Conservation (phyloP, 1,139 yeast species). For the Scheffersomyces illinoinensis region DNA sequence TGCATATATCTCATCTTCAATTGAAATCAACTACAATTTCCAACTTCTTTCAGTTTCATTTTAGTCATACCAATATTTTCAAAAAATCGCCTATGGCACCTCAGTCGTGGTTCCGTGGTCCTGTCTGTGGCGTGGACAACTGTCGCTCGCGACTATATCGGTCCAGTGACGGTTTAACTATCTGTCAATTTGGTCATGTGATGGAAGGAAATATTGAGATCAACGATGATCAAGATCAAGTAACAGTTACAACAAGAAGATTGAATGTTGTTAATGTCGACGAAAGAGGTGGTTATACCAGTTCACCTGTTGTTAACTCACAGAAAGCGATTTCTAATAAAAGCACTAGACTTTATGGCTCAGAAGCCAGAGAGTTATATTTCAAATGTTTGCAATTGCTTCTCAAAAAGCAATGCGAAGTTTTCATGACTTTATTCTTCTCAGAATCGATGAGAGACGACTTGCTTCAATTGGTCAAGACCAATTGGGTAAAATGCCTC, state of each 20-base stretch:
- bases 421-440: slow-evolving; percentile 26
- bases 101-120: slow-evolving; percentile 63
- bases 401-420: slow-evolving; percentile 47
- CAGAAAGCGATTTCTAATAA: not conserved
- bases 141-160: slow-evolving; percentile 80
- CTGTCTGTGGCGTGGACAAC: slow-evolving; percentile 85
- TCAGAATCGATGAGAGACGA: slow-evolving; percentile 9
- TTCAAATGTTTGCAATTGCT: slow-evolving; percentile 57
- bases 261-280: slow-evolving; percentile 39
- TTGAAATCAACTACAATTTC: not conserved
- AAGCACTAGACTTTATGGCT: slow-evolving; percentile 44
- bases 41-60: not conserved
- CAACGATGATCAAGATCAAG: slow-evolving; percentile 71
- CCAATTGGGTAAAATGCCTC: slow-evolving; percentile 13
- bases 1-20: not conserved
- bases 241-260: slow-evolving; percentile 50
- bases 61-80: not conserved
- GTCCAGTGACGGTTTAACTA: slow-evolving; percentile 68
- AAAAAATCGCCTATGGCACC: slow-evolving; percentile 6
- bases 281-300: slow-evolving; percentile 11
- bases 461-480: slow-evolving; percentile 12
- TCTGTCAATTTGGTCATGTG: slow-evolving; percentile 91
- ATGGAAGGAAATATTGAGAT: slow-evolving; percentile 77
- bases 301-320: slow-evolving; percentile 7
- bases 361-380: slow-evolving; percentile 47